phyloP scores from a whole-genome alignment of 345 rosid genomes.

The Toxicodendron radicans region DNA sequence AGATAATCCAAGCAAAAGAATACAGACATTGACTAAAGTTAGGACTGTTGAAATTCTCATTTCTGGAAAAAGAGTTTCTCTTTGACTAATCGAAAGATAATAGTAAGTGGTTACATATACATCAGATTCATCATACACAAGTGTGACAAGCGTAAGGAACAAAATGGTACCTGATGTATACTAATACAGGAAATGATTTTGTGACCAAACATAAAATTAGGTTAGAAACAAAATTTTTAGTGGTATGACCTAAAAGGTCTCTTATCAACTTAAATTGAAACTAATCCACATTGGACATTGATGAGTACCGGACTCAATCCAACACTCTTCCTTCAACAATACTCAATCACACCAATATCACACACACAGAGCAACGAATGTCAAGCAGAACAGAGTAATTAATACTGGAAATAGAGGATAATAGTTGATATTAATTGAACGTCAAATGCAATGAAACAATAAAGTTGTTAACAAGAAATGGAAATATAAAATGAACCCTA shows the following conservation, averaged over 20 bases:
- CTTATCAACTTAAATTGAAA: not conserved
- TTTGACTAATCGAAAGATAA: not conserved
- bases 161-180: not conserved
- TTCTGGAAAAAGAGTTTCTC: not conserved
- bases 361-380: no score
- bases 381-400: no score
- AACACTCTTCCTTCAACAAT: no score
- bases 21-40: not conserved
- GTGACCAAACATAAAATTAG: not conserved
- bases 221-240: not conserved
- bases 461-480: no score
- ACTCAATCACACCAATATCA: no score
- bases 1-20: not conserved
- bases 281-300: not conserved
- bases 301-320: no score
- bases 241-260: not conserved
- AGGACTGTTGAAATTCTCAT: not conserved
- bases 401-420: no score
- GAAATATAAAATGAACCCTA: no score
- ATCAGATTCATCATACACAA: not conserved
- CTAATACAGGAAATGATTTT: not conserved
- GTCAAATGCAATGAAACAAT: no score
- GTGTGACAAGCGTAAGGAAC: not conserved
- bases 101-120: not conserved
- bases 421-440: no score